Evolutionary conservation across 257 asterid genomes (phyloP).

Genomic region (Primulina tabacum): DNA sequence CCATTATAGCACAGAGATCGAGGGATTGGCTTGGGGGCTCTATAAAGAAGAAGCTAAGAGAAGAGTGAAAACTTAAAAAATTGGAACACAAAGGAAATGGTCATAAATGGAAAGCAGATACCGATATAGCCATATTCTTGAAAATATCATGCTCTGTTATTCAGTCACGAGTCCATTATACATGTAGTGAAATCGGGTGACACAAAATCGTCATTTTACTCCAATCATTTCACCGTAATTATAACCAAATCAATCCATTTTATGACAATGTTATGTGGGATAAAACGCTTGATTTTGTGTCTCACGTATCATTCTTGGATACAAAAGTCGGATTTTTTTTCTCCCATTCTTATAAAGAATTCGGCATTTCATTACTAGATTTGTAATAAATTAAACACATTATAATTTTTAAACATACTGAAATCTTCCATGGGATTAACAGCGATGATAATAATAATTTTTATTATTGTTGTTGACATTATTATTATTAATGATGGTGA

Average conservation of each 20-base stretch:
- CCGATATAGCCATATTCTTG: neutral
- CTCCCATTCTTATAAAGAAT: too few species aligned
- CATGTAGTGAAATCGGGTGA: neutral
- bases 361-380: too few species aligned
- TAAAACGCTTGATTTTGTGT: too few species aligned
- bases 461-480: too few species aligned
- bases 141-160: neutral
- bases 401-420: too few species aligned
- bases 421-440: too few species aligned
- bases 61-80: slow-evolving; percentile 31
- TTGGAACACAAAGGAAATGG: slow-evolving; percentile 22
- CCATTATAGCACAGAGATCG: slow-evolving; percentile 33
- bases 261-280: neutral
- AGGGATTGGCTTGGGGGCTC: slow-evolving; percentile 33
- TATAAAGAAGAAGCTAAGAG: slow-evolving; percentile 18
- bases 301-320: too few species aligned
- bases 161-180: neutral
- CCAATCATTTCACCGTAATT: neutral
- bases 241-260: too few species aligned
- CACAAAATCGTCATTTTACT: neutral
- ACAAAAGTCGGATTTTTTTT: too few species aligned
- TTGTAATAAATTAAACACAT: too few species aligned
- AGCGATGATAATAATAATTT: too few species aligned
- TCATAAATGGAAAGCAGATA: neutral
- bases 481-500: too few species aligned